Evolutionary conservation across 2,329 filamentous ascomycete species (phyloP).

Genomic region (Fusarium scirpi): DNA sequence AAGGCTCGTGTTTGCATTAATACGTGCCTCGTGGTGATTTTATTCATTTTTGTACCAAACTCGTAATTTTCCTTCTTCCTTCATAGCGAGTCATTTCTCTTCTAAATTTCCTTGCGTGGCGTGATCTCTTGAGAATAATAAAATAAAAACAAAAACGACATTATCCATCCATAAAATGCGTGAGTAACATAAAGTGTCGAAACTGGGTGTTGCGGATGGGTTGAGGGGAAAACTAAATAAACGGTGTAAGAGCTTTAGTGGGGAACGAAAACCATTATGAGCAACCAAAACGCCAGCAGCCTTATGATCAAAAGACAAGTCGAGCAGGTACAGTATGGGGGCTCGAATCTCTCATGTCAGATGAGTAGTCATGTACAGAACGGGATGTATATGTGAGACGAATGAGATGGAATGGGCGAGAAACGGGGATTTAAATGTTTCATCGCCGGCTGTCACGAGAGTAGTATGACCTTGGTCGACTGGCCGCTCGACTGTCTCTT

Average conservation of each 20-base stretch:
- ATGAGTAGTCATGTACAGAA: slow-evolving; percentile 45
- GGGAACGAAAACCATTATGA: slow-evolving; percentile 34
- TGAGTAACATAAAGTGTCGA: slow-evolving; percentile 27
- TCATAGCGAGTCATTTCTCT: slow-evolving; percentile 40
- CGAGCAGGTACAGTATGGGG: slow-evolving; percentile 38
- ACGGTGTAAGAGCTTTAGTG: slow-evolving; percentile 6
- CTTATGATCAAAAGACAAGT: slow-evolving; percentile 38
- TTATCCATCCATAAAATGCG: slow-evolving; percentile 30
- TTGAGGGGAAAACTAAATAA: neutral
- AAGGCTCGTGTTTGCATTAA: slow-evolving; percentile 30
- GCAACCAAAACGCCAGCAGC: slow-evolving; percentile 44
- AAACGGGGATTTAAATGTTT: slow-evolving; percentile 16
- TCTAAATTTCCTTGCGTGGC: slow-evolving; percentile 37
- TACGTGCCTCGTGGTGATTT: slow-evolving; percentile 31
- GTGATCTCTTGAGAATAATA: slow-evolving; percentile 37
- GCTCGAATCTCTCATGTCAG: slow-evolving; percentile 38
- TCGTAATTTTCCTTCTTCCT: slow-evolving; percentile 38
- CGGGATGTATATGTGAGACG: slow-evolving; percentile 27
- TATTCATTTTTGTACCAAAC: slow-evolving; percentile 42
- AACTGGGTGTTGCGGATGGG: slow-evolving; percentile 7
- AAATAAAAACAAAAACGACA: slow-evolving; percentile 13
- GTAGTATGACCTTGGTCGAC: slow-evolving; percentile 50
- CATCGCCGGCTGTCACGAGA: slow-evolving; percentile 45
- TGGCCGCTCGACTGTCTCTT: slow-evolving; percentile 44
- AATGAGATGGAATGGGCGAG: slow-evolving; percentile 11